Conservation (phyloP, 1,284 basidiomycete genomes). For the Crepidotus sp. region DNA sequence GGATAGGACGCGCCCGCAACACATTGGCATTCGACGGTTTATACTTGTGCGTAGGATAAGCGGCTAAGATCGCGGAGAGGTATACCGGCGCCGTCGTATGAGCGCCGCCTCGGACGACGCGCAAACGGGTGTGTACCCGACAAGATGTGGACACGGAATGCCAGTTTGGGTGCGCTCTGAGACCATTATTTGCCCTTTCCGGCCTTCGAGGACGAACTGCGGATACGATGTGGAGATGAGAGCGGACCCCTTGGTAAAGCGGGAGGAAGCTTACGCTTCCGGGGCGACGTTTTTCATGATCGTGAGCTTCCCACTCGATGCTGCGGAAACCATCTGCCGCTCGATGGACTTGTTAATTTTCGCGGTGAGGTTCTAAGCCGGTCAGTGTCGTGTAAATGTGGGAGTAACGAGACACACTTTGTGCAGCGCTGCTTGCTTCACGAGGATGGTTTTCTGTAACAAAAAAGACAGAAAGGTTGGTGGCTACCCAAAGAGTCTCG, state of each 20-base stretch:
- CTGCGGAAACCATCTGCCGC: conserved; percentile 81
- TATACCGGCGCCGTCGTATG: not conserved
- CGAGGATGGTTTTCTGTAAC: conserved; percentile 41
- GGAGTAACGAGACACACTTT: conserved; percentile 36
- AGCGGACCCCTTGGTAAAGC: not conserved
- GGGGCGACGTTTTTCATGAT: conserved; percentile 66
- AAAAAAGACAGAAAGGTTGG: too few species aligned
- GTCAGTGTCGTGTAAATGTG: not conserved
- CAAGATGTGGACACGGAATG: not conserved
- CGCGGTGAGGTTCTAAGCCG: conserved; percentile 62
- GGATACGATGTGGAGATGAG: not conserved
- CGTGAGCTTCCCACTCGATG: conserved; percentile 75
- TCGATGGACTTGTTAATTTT: conserved; percentile 89
- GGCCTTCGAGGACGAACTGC: conserved; percentile 9
- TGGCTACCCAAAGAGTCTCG: not conserved
- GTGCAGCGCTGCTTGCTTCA: conserved; percentile 63
- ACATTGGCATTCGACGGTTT: conserved; percentile 1
- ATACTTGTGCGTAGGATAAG: not conserved
- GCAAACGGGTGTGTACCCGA: not conserved
- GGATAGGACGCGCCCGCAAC: not conserved
- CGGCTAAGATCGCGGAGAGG: not conserved
- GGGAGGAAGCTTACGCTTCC: conserved; percentile 6
- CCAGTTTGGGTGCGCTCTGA: not conserved
- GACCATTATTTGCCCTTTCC: conserved; percentile 15
- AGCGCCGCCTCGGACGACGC: not conserved